A percentile compares a stretch with the other conserved stretches of the same genome.
phyloP scores from a whole-genome alignment of 768 basidiomycete genomes.

The Fistulinella prunicolor region DNA sequence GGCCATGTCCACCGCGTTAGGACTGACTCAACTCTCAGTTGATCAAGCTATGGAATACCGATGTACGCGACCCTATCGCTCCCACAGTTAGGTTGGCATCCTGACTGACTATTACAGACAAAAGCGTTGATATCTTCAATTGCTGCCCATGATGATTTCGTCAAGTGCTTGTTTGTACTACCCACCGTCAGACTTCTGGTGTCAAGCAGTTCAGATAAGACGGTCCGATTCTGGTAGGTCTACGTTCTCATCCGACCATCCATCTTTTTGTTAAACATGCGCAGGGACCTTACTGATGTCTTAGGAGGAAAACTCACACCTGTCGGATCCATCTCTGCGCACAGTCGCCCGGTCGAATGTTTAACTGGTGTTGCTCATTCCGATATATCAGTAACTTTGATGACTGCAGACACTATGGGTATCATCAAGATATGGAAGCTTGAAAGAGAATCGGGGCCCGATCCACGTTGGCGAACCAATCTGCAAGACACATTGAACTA shows the following conservation, averaged over 20 bases:
- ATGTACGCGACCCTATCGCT: conserved; percentile 41
- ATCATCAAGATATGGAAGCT: conserved; percentile 80
- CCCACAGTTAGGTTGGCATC: background rate
- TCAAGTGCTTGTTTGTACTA: conserved; percentile 79
- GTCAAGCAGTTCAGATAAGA: conserved; percentile 89
- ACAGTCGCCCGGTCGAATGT: conserved; percentile 85
- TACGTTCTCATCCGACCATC: background rate
- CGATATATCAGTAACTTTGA: conserved; percentile 51
- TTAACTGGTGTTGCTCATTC: conserved; percentile 55
- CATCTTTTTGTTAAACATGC: background rate
- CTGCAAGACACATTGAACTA: conserved; percentile 55
- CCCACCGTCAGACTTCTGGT: conserved; percentile 64
- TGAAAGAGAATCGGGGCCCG: conserved; percentile 35
- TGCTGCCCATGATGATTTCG: conserved; percentile 82
- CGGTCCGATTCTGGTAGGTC: conserved; percentile 79
- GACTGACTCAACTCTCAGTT: conserved; percentile 46
- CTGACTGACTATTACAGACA: conserved; percentile 45
- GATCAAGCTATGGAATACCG: conserved; percentile 82
- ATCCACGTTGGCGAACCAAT: conserved; percentile 49
- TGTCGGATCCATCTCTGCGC: conserved; percentile 71
- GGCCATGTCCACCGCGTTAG: background rate
- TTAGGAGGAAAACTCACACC: conserved; percentile 41
- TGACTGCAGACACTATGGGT: conserved; percentile 93
- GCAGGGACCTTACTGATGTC: conserved; percentile 63
- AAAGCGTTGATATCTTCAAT: conserved; percentile 69